Conservation (phyloP, 192 early-diverging fungal species). For the Backusella macrospora region DNA sequence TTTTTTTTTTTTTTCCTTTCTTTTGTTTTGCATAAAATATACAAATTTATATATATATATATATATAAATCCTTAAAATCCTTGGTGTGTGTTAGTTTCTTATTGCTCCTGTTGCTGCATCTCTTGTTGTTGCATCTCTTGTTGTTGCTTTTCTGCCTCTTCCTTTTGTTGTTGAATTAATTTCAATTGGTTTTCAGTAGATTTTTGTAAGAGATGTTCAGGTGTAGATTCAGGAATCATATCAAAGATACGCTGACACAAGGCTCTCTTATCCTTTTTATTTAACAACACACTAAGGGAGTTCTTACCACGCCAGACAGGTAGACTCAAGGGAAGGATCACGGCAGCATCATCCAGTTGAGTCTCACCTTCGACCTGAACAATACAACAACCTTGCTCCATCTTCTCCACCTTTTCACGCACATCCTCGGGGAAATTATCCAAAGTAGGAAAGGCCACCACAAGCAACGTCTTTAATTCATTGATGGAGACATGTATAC, state of each 20-base stretch:
- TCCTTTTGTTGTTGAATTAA: not conserved
- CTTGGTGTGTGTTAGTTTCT: not conserved
- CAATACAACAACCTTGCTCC: constrained; percentile 59
- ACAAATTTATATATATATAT: not conserved
- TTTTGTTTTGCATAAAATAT: not conserved
- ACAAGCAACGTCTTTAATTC: constrained; percentile 56
- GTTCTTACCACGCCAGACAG: constrained; percentile 73
- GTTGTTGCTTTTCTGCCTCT: not conserved
- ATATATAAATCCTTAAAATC: not conserved
- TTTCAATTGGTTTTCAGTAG: constrained; percentile 15
- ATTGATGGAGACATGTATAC: constrained; percentile 47
- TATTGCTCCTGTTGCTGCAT: not conserved
- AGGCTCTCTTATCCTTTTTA: constrained; percentile 66
- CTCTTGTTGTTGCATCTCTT: not conserved
- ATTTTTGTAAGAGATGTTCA: constrained; percentile 31
- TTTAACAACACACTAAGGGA: constrained; percentile 76
- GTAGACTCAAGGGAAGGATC: constrained; percentile 50
- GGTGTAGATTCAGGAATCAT: constrained; percentile 35
- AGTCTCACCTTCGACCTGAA: constrained; percentile 42
- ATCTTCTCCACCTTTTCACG: constrained; percentile 14
- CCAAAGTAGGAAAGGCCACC: constrained; percentile 48
- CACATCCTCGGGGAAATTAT: constrained; percentile 30
- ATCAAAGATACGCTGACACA: constrained; percentile 38
- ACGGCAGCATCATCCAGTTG: constrained; percentile 15
- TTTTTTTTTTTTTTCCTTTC: not conserved